Conservation (phyloP, 768 basidiomycete genomes). For the Lactarius akahatsu region DNA sequence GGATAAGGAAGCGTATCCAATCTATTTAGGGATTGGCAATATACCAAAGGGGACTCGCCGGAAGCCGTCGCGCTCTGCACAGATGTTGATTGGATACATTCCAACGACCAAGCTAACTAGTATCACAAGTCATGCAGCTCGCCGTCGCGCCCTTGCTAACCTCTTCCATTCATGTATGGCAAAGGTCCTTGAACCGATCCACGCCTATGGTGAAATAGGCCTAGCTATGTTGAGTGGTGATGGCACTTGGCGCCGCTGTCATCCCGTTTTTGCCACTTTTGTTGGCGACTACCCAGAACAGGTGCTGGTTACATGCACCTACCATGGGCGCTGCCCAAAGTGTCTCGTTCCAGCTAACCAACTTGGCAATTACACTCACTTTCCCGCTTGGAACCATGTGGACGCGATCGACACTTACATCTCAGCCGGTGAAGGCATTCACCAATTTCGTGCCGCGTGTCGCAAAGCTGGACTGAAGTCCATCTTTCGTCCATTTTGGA, state of each 20-base stretch:
- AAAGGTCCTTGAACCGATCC: not conserved
- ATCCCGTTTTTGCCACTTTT: not conserved
- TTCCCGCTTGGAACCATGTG: not conserved
- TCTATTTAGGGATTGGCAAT: constrained; percentile 27
- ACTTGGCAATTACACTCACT: not conserved
- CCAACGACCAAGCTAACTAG: constrained; percentile 29
- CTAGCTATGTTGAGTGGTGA: not conserved
- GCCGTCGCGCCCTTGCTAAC: constrained; percentile 4
- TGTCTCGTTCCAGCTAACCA: not conserved
- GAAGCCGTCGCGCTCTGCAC: not conserved
- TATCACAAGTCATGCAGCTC: constrained; percentile 16
- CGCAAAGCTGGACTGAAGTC: too few species aligned
- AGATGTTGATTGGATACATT: not conserved
- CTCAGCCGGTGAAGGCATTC: not conserved
- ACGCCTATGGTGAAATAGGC: not conserved
- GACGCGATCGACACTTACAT: not conserved
- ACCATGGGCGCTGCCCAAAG: not conserved
- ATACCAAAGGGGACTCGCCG: constrained; percentile 26
- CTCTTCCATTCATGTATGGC: constrained; percentile 25
- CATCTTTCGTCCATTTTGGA: constrained; percentile 29
- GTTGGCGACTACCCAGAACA: not conserved
- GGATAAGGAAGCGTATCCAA: constrained; percentile 25
- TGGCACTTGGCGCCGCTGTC: not conserved
- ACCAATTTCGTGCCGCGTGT: not conserved
- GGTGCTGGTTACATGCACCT: not conserved